These are phyloP conservation scores for Nothophaeocryptopus gaeumannii DNA, from an alignment of 2,329 filamentous ascomycete species.

Conservation along the genomic window DNA sequence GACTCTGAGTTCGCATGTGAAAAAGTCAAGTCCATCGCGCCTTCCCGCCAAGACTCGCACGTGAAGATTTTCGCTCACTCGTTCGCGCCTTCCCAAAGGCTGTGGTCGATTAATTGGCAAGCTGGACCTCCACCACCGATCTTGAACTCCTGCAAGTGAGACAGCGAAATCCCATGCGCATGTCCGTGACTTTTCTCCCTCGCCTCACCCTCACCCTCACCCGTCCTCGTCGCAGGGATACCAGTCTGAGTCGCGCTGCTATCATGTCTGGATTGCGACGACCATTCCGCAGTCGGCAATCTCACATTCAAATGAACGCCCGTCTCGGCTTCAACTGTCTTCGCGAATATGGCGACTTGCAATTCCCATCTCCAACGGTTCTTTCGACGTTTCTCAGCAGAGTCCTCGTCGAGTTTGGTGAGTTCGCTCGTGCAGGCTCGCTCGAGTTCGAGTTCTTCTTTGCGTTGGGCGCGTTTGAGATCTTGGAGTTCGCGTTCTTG, in stretches of 20 bases:
- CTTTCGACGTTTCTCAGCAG: constrained; percentile 34
- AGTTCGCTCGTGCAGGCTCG: constrained; percentile 25
- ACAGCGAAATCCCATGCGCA: background rate
- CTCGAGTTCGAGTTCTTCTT: constrained; percentile 36
- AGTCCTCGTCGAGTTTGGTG: constrained; percentile 24
- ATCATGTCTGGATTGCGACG: constrained; percentile 5
- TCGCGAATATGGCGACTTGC: constrained; percentile 39
- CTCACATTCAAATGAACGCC: constrained; percentile 6
- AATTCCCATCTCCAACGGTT: constrained; percentile 40
- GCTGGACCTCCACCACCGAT: background rate
- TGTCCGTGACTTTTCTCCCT: constrained; percentile 3
- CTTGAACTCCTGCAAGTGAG: constrained; percentile 12
- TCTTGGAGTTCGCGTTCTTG: constrained; percentile 42
- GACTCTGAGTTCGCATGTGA: background rate
- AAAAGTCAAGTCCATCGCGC: too few relatives aligned
- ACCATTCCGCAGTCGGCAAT: constrained; percentile 20
- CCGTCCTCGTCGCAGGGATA: background rate
- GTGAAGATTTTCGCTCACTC: too few relatives aligned
- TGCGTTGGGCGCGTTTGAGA: constrained; percentile 34
- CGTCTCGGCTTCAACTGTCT: constrained; percentile 25
- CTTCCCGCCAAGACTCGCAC: too few relatives aligned
- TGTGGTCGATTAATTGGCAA: too few relatives aligned
- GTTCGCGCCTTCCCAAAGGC: too few relatives aligned
- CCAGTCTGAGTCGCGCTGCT: constrained; percentile 4
- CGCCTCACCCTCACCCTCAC: background rate